Percentiles rank a stretch among this genome's conserved stretches.
Conservation (phyloP, 768 basidiomycete species). For the Myochromella boudieri region DNA sequence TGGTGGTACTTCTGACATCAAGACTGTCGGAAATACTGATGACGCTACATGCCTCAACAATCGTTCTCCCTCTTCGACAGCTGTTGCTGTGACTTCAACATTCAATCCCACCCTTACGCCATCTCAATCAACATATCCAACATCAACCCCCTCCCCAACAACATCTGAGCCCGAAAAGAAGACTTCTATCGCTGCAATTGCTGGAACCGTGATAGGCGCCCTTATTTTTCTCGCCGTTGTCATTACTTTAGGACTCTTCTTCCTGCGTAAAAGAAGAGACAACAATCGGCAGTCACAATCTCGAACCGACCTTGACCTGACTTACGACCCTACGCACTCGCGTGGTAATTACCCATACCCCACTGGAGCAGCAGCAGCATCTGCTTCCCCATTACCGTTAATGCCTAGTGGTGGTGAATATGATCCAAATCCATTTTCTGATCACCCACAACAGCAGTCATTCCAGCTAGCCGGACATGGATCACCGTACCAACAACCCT, state of each 20-base stretch:
- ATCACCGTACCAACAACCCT: constrained; percentile 15
- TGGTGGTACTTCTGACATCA: constrained; percentile 63
- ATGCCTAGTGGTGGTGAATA: constrained; percentile 6
- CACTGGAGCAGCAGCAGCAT: constrained; percentile 21
- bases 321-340: constrained; percentile 28
- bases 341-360: constrained; percentile 29
- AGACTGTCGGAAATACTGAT: constrained; percentile 44
- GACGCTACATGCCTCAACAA: constrained; percentile 51
- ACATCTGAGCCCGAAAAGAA: constrained; percentile 19
- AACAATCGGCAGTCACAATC: constrained; percentile 27
- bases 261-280: constrained; percentile 37
- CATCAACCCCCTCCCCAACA: constrained; percentile 22
- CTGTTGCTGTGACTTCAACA: constrained; percentile 11
- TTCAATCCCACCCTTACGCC: constrained; percentile 13
- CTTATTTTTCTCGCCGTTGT: constrained; percentile 53
- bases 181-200: constrained; percentile 44
- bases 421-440: constrained; percentile 26
- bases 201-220: constrained; percentile 52
- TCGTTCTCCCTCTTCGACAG: constrained; percentile 53
- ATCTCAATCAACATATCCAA: constrained; percentile 18
- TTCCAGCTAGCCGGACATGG: constrained; percentile 13
- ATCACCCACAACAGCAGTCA: constrained; percentile 19
- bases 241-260: constrained; percentile 52
- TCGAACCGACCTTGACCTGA: constrained; percentile 39
- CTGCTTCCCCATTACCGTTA: constrained; percentile 13